Conservation (phyloP, 176 grass and related monocot species). For the Oryza glaberrima region DNA sequence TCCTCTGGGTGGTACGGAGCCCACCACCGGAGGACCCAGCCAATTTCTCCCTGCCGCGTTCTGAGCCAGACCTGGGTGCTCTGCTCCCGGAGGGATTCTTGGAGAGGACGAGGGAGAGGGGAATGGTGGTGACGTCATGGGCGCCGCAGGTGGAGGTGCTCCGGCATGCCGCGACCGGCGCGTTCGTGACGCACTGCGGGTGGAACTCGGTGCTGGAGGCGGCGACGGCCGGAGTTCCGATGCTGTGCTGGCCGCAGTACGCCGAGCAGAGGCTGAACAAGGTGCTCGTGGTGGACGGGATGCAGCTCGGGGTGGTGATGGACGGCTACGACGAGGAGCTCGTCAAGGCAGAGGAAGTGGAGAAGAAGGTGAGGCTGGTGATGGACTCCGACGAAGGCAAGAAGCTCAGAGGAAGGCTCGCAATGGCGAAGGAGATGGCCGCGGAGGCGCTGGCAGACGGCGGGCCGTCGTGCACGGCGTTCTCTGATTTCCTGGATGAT, state of each 20-base stretch:
- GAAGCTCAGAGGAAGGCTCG: slow-evolving; percentile 33
- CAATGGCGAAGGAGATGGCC: slow-evolving; percentile 39
- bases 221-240: slow-evolving; percentile 29
- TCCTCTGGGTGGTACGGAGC: slow-evolving; percentile 60
- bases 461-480: slow-evolving; percentile 36
- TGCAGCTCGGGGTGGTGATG: slow-evolving; percentile 47
- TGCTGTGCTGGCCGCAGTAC: slow-evolving; percentile 49
- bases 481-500: slow-evolving; percentile 41
- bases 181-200: slow-evolving; percentile 57
- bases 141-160: slow-evolving; percentile 75
- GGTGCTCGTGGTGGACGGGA: slow-evolving; percentile 52
- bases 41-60: slow-evolving; percentile 23
- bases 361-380: slow-evolving; percentile 59
- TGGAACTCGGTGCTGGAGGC: slow-evolving; percentile 55
- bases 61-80: slow-evolving; percentile 44
- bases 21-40: slow-evolving; percentile 43
- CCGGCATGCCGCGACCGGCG: slow-evolving; percentile 39
- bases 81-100: slow-evolving; percentile 61
- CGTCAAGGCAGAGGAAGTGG: slow-evolving; percentile 52
- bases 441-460: slow-evolving; percentile 31
- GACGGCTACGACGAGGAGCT: slow-evolving; percentile 62
- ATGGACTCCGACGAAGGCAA: slow-evolving; percentile 57
- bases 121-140: slow-evolving; percentile 57
- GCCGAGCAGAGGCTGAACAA: slow-evolving; percentile 69
- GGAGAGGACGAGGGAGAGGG: slow-evolving; percentile 45